Base-by-base conservation (phyloP, 2,329 filamentous ascomycete species). In the Purpureocillium lavendulum region DNA sequence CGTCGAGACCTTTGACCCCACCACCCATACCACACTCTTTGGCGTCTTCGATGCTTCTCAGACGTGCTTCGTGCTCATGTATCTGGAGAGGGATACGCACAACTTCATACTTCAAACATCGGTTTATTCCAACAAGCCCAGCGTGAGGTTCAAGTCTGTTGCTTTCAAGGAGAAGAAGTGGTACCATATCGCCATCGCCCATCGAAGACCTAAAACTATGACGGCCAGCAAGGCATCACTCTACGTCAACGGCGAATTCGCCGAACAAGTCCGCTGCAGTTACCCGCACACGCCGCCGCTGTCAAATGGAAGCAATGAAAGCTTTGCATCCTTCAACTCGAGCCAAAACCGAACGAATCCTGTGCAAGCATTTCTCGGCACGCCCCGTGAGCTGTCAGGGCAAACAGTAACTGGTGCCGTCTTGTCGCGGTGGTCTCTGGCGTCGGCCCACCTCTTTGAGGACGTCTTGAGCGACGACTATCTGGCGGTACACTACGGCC, bases 41-140 rank as follows among this genome's bases (percentile, higher is more conserved):
- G 92, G 92, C 18, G 87, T 92, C 8, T 97, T 94, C 60, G 92
- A 98, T 62, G 73, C 82, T 4, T 87, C 80, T 5, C 90, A 97
- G 59, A 87, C 86, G 5, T 98, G 92, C 60, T 98, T 98, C 54
- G 66, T 98, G 29, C 77, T 98, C 50, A 82, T 88, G 44, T 98
- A 98, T 55, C 71, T 98, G 30, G 94, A 98, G 58, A 88, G 84
- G 55, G 89, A 96, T 58, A 94, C 87, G 2, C 85, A 77, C 44
- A 92, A 95, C 61, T 84, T 98, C 49, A 98, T 98, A 49, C 69
- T 98, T 6, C 92, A 98, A 63, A 97, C 94, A 7, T 96, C 92
- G 14, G 84, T 97, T 44, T 86, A 80, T 38, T 88, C 88, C 8
- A 73, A 80, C 38, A 79, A 84, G 42, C 90, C 92, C 3, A 97